A percentile compares a stretch with the other conserved stretches of the same genome.
phyloP scores from a whole-genome alignment of 1,139 yeast species.

The Geotrichum carabidarum region DNA sequence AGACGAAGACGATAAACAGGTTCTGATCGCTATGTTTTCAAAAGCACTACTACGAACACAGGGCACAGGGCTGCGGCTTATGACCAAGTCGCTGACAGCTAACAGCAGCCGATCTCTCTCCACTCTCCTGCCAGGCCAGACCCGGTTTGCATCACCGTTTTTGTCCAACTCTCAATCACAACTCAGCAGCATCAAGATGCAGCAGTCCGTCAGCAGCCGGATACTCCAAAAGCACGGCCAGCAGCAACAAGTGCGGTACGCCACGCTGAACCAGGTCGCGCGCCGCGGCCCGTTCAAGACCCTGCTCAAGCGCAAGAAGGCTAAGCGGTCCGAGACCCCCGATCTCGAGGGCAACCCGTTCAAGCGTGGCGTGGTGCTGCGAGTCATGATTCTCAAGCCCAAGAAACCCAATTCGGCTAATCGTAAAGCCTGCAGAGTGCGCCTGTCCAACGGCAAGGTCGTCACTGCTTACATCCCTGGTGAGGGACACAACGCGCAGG shows the following conservation, averaged over 20 bases:
- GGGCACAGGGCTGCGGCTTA: neutral
- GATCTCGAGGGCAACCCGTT: slow-evolving; percentile 79
- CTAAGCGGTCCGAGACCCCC: slow-evolving; percentile 68
- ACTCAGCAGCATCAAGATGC: neutral
- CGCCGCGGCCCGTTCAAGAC: slow-evolving; percentile 35
- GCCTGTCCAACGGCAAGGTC: slow-evolving; percentile 83
- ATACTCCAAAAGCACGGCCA: slow-evolving; percentile 10
- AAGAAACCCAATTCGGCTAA: slow-evolving; percentile 98
- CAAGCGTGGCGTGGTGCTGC: slow-evolving; percentile 86
- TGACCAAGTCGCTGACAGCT: neutral
- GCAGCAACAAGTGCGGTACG: slow-evolving; percentile 23
- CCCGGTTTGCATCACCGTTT: slow-evolving; percentile 1
- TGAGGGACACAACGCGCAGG: slow-evolving; percentile 97
- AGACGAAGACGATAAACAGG: no score
- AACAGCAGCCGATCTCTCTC: neutral
- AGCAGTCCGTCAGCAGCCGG: neutral
- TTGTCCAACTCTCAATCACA: neutral
- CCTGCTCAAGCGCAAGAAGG: slow-evolving; percentile 33
- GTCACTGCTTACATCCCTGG: slow-evolving; percentile 95
- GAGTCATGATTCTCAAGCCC: slow-evolving; percentile 92
- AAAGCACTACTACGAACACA: neutral
- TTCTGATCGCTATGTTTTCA: neutral
- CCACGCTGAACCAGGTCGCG: slow-evolving; percentile 32
- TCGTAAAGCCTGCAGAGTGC: slow-evolving; percentile 93
- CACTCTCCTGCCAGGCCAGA: neutral